phyloP scores from a whole-genome alignment of 345 rosid genomes.

The Noccaea caerulescens region DNA sequence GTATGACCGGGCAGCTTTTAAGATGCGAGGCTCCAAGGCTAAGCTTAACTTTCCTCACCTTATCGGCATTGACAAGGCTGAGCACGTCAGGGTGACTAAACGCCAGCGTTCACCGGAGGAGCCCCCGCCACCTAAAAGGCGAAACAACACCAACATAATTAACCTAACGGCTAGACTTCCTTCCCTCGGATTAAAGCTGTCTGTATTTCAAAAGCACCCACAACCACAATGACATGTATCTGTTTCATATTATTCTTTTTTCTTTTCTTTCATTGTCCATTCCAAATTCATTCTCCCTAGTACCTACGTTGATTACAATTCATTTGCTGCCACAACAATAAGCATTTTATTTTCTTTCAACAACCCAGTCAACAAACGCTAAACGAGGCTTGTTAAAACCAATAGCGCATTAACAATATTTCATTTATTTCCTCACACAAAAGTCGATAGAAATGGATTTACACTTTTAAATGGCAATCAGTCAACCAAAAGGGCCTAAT shows the following conservation, averaged over 20 bases:
- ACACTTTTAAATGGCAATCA: background rate
- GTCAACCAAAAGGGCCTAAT: slow-evolving; percentile 11
- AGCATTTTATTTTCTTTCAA: background rate
- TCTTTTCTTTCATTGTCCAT: background rate
- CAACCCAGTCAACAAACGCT: background rate
- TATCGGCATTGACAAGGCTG: slow-evolving; percentile 22
- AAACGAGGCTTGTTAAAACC: background rate
- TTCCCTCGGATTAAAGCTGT: slow-evolving; percentile 22
- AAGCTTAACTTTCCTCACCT: slow-evolving; percentile 49
- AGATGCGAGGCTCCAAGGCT: slow-evolving; percentile 46
- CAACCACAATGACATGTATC: background rate
- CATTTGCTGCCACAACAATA: too few species aligned
- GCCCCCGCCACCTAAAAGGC: slow-evolving; percentile 24
- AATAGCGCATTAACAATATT: background rate
- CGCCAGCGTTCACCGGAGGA: slow-evolving; percentile 42
- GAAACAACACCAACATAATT: slow-evolving; percentile 27
- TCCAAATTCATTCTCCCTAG: background rate
- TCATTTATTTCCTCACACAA: slow-evolving; percentile 3
- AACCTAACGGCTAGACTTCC: slow-evolving; percentile 36
- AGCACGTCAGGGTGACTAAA: slow-evolving; percentile 38
- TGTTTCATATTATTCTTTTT: too few species aligned
- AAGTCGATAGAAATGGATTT: background rate
- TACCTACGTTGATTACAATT: background rate
- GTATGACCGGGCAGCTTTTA: slow-evolving; percentile 41
- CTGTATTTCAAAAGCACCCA: slow-evolving; percentile 20